A percentile compares a stretch with the other conserved stretches of the same genome.
Evolutionary conservation across 2,329 filamentous ascomycete species (phyloP).

Genomic region (Thelonectria olida): DNA sequence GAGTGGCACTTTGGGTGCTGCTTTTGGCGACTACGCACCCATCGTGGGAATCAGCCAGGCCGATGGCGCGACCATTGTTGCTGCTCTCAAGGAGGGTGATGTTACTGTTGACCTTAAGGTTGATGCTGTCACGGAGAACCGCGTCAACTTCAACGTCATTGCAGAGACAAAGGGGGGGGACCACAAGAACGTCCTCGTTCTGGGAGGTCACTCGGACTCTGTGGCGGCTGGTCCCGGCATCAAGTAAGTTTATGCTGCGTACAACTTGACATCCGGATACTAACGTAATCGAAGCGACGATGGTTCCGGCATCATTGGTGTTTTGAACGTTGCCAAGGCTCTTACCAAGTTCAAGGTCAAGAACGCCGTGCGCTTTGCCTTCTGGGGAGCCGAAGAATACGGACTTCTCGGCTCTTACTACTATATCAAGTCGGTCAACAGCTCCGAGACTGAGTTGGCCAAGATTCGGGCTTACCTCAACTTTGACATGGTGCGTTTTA

Average conservation of each 20-base stretch:
- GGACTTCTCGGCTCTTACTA: slow-evolving; percentile 59
- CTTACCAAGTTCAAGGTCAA: slow-evolving; percentile 55
- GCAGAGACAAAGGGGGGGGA: slow-evolving; percentile 60
- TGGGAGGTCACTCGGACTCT: slow-evolving; percentile 59
- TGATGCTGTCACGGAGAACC: slow-evolving; percentile 57
- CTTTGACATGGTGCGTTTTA: slow-evolving; percentile 61
- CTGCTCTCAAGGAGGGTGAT: slow-evolving; percentile 42
- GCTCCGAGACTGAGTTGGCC: slow-evolving; percentile 54
- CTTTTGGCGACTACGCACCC: slow-evolving; percentile 57
- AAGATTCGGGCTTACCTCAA: slow-evolving; percentile 65
- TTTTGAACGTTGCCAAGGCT: slow-evolving; percentile 56
- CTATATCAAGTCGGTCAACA: slow-evolving; percentile 55
- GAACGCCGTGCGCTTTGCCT: slow-evolving; percentile 60
- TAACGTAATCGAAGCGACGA: slow-evolving; percentile 54
- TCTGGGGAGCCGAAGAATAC: slow-evolving; percentile 63
- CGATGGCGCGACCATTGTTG: slow-evolving; percentile 49
- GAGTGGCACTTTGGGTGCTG: slow-evolving; percentile 64
- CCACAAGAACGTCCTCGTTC: slow-evolving; percentile 56
- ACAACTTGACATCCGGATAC: not conserved
- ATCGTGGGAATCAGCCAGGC: slow-evolving; percentile 61
- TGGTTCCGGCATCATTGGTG: slow-evolving; percentile 61
- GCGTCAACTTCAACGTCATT: slow-evolving; percentile 60
- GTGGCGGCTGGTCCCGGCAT: slow-evolving; percentile 64
- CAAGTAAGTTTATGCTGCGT: slow-evolving; percentile 51
- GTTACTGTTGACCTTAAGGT: slow-evolving; percentile 50